Conservation (phyloP, 371 early-diverging fungal genomes). For the Umbelopsis sp. region DNA sequence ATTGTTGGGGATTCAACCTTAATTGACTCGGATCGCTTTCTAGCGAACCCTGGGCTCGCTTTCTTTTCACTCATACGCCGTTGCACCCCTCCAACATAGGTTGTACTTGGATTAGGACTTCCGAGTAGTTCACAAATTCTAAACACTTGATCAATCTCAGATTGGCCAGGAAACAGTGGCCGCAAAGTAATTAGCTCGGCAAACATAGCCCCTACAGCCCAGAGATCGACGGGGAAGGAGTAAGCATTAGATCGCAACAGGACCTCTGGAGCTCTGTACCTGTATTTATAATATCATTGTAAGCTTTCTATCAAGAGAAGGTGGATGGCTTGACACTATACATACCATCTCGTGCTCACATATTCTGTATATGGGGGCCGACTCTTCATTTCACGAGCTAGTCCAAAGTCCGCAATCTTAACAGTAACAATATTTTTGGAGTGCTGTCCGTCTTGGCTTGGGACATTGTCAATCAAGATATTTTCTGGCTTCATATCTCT, state of each 20-base stretch:
- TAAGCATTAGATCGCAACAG: constrained; percentile 84
- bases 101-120: constrained; percentile 42
- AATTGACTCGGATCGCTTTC: constrained; percentile 27
- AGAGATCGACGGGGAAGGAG: constrained; percentile 95
- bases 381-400: constrained; percentile 85
- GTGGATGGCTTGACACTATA: neutral
- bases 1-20: neutral
- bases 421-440: constrained; percentile 46
- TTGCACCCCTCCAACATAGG: constrained; percentile 12
- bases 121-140: constrained; percentile 72
- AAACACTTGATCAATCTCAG: constrained; percentile 89
- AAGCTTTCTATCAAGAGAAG: constrained; percentile 3
- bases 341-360: constrained; percentile 93
- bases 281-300: constrained; percentile 24
- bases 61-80: constrained; percentile 30
- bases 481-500: constrained; percentile 95
- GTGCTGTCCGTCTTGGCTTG: constrained; percentile 20
- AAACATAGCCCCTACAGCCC: constrained; percentile 96
- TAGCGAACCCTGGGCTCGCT: constrained; percentile 46
- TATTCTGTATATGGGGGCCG: constrained; percentile 88
- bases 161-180: constrained; percentile 94
- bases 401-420: constrained; percentile 95
- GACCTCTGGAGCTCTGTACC: constrained; percentile 99
- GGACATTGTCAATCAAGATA: constrained; percentile 53
- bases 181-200: constrained; percentile 83